A percentile compares a stretch with the other conserved stretches of the same genome.
These are phyloP conservation scores for Mantamonas sphyraenae DNA, from an alignment of 78 protist species.

Conservation along the genomic window DNA sequence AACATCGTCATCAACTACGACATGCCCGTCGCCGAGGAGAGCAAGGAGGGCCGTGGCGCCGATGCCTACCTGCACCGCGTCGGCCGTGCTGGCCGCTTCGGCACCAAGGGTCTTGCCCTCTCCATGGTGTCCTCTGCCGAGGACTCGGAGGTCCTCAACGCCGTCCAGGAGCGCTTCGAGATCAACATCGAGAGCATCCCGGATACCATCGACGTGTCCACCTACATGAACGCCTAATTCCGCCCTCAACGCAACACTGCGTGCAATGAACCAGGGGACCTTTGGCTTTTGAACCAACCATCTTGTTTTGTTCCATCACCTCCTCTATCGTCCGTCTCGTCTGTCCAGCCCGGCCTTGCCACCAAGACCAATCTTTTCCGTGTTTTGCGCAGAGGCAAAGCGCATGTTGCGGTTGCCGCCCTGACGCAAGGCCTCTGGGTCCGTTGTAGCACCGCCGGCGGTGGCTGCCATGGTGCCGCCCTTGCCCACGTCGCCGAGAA, in stretches of 20 bases:
- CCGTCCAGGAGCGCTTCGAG: constrained; percentile 91
- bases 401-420: too few species aligned
- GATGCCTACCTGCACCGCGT: constrained; percentile 96
- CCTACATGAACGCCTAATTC: too few species aligned
- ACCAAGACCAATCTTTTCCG: too few species aligned
- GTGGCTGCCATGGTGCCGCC: neutral
- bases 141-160: constrained; percentile 57
- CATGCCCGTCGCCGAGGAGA: constrained; percentile 76
- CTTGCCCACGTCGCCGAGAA: neutral
- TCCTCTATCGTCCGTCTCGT: too few species aligned
- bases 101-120: constrained; percentile 98
- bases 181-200: constrained; percentile 75
- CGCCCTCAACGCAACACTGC: too few species aligned
- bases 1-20: constrained; percentile 98
- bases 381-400: too few species aligned
- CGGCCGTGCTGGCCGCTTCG: constrained; percentile 99
- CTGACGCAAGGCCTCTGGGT: too few species aligned
- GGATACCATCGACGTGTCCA: constrained; percentile 60
- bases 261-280: too few species aligned
- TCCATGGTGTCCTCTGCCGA: constrained; percentile 79
- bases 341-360: too few species aligned
- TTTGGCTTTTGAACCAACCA: too few species aligned
- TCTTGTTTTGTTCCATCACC: too few species aligned
- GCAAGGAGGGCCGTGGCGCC: constrained; percentile 3
- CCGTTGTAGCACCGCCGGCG: neutral